Conservation (phyloP, 2,329 filamentous ascomycete species). For the Uncinocarpus reesii region DNA sequence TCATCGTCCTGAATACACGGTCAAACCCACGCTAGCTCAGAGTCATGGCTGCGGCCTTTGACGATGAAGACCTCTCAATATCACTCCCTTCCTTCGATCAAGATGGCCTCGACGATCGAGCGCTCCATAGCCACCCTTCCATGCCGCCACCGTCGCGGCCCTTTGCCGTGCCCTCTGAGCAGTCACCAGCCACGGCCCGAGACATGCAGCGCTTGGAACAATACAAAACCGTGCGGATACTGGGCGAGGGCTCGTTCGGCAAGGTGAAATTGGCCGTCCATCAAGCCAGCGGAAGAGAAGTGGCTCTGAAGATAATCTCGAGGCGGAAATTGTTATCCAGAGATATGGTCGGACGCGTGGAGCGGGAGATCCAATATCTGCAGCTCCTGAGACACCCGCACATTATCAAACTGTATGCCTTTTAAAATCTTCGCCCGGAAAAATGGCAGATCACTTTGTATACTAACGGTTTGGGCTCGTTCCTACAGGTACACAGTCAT, state of each 20-base stretch:
- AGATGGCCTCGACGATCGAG: constrained; percentile 12
- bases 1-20: background rate
- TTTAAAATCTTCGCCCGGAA: background rate
- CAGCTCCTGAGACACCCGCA: constrained; percentile 92
- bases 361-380: constrained; percentile 95
- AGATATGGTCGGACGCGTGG: constrained; percentile 95
- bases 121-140: constrained; percentile 18
- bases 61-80: constrained; percentile 32
- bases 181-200: constrained; percentile 41
- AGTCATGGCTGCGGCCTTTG: constrained; percentile 28
- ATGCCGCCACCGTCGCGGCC: constrained; percentile 11
- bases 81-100: constrained; percentile 24
- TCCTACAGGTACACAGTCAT: constrained; percentile 76
- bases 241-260: constrained; percentile 94
- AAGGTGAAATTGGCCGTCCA: constrained; percentile 97
- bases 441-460: background rate
- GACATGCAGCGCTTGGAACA: constrained; percentile 78
- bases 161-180: constrained; percentile 21
- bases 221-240: constrained; percentile 79
- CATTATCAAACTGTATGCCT: constrained; percentile 86
- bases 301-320: constrained; percentile 95
- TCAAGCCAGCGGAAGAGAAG: constrained; percentile 82
- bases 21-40: background rate
- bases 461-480: constrained; percentile 9
- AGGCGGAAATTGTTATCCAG: constrained; percentile 90